A percentile compares a stretch with the other conserved stretches of the same genome.
These are phyloP conservation scores for Malassezia globosa DNA, from an alignment of 1,284 basidiomycete species.

Conservation along the genomic window DNA sequence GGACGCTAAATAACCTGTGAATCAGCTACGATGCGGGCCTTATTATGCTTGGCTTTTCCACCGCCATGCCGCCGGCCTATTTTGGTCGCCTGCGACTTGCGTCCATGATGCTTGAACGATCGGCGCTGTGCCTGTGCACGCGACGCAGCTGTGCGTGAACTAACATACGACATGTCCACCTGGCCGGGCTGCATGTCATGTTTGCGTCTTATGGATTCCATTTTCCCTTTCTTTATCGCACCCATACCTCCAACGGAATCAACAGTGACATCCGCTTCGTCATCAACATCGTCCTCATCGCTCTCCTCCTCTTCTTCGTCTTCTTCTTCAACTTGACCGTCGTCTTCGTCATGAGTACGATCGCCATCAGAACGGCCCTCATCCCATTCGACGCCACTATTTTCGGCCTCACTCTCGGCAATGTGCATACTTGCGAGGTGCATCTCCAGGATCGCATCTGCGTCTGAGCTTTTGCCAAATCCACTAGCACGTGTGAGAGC, in stretches of 20 bases:
- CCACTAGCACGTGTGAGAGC: conserved; percentile 37
- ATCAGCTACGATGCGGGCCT: conserved; percentile 3
- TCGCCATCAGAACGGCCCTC: conserved; percentile 7
- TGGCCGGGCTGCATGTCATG: conserved; percentile 1
- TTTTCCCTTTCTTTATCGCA: no score
- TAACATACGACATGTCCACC: conserved; percentile 22
- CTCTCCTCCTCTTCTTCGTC: conserved; percentile 54
- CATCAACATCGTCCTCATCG: conserved; percentile 59
- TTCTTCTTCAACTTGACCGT: conserved; percentile 10
- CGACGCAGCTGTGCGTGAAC: conserved; percentile 27
- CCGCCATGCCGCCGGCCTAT: conserved; percentile 55
- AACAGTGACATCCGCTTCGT: conserved; percentile 54
- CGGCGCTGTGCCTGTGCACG: conserved; percentile 23
- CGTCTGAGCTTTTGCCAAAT: conserved; percentile 23
- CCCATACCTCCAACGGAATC: background rate
- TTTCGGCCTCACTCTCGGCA: conserved; percentile 7
- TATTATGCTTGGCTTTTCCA: conserved; percentile 50
- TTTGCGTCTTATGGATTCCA: no score
- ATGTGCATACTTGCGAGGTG: background rate
- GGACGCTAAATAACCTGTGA: conserved; percentile 9
- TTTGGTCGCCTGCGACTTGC: conserved; percentile 26
- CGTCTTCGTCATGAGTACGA: conserved; percentile 17
- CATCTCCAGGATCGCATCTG: conserved; percentile 28
- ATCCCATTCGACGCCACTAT: conserved; percentile 11
- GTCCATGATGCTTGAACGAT: conserved; percentile 28